Evolutionary conservation across 495 filamentous ascomycete genomes (phyloP), one percentile per base, ranked within the genome.

Genomic region (Cladorrhinum samala): DNA sequence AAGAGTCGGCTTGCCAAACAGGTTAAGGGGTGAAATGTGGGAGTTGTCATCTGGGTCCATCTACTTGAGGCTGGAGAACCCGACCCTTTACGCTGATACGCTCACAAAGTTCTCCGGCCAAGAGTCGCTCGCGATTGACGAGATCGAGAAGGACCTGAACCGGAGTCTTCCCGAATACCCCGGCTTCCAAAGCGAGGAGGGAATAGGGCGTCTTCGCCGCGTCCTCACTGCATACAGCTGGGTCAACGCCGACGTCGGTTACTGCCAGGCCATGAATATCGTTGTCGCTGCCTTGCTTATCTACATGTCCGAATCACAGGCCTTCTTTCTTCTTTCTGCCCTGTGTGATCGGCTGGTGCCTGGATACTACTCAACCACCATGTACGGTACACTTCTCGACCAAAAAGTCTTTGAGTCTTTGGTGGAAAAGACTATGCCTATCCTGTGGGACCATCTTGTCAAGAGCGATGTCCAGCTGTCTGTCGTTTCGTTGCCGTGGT

Each of bases 221-320:
- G 93, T 98, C 21, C 77, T 98, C 23, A 95, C 90, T 3, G 93
- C 93, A 11, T 98, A 98, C 69, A 95, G 89, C 68, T 98, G 93
- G 93, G 87, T 81, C 19, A 90, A 98, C 62, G 81, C 88, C 43
- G 88, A 95, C 55, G 91, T 98, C 37, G 93, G 93, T 21, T 98
- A 98, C 67, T 98, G 93, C 66, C 93, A 98, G 68, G 93, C 93
- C 19, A 98, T 98, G 93, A 98, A 98, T 65, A 98, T 98, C 55
- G 93, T 98, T 16, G 91, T 95, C 6, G 93, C 93, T 16, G 93
- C 93, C 8, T 68, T 98, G 49, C 77, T 98, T 36, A 98, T 98
- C 75, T 98, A 97, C 72, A 93, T 95, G 87, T 97, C 93, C 4
- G 93, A 98, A 67, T 67, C 86, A 0, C 93, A 98, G 72, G 93